These are phyloP conservation scores for Epicoccum sorghinum DNA, from an alignment of 2,329 filamentous ascomycete genomes.

Conservation along the genomic window DNA sequence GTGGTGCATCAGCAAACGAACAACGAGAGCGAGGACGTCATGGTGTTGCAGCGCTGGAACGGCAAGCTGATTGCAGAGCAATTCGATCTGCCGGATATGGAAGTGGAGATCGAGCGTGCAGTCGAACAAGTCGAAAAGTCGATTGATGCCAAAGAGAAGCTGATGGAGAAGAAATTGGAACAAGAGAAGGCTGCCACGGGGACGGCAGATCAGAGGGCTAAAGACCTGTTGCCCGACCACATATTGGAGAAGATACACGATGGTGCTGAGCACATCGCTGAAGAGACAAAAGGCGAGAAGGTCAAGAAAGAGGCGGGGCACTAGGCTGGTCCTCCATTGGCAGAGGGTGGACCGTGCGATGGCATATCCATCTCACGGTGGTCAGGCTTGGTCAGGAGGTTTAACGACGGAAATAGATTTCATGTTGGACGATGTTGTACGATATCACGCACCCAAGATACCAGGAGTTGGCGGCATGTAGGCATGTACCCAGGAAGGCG, in stretches of 20 bases:
- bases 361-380: no score
- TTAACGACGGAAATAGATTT: not conserved
- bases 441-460: conserved; percentile 13
- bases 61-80: conserved; percentile 58
- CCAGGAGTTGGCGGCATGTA: conserved; percentile 11
- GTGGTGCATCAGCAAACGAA: conserved; percentile 50
- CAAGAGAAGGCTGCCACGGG: conserved; percentile 41
- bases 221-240: conserved; percentile 37
- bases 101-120: conserved; percentile 60
- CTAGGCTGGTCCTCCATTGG: not conserved
- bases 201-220: conserved; percentile 29
- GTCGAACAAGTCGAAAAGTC: conserved; percentile 57
- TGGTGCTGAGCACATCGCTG: conserved; percentile 31
- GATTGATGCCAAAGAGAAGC: conserved; percentile 49
- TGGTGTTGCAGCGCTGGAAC: conserved; percentile 58
- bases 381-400: not conserved
- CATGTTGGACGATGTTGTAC: conserved; percentile 13
- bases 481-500: no score
- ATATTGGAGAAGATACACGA: conserved; percentile 35
- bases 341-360: no score
- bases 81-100: conserved; percentile 57
- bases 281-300: conserved; percentile 17
- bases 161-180: conserved; percentile 46
- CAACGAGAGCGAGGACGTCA: conserved; percentile 52
- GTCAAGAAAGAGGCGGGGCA: conserved; percentile 9